Evolutionary conservation across 768 basidiomycete species (phyloP), one percentile per base, ranked within the genome.

Genomic region (Pulveroboletus frians): DNA sequence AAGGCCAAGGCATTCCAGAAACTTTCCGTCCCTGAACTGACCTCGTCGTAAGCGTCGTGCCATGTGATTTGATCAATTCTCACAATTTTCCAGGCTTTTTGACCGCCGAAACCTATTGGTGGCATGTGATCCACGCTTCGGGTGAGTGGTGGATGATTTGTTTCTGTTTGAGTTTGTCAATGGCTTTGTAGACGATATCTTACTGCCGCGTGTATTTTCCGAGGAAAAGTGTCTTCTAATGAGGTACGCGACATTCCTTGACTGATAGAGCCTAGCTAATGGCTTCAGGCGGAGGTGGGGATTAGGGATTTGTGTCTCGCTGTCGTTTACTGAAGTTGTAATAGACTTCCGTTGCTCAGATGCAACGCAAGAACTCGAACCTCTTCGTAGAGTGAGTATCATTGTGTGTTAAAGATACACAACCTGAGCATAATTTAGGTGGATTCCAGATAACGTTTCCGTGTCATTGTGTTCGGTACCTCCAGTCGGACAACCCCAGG

Each of bases 401-500:
- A 5, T 5, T 23, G 42, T 26, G 7, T 31, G 39, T 9, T 10
- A 13, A 47, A 30, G 11, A 40, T 31, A 17, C 32, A 40, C 21
- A 39, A 30, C 15, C 40, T 56, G 27, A 59, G 36, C 37, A 4
- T 23, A 31, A 44, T 44, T 29, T 45, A 88, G 85, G 58, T 91
- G 90, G 91, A 91, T 92, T 56, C 90, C 90, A 7, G 91, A 92
- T 67, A 92, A 92, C 54, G 84, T 92, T 9, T 92, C 89, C 0
- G 82, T 90, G 15, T 86, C 88, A 0, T 68, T 92, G 42, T 88
- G 89, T 52, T 83, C 84, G 3, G 85, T 91, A 1, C 88, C 90
- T 5, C 90, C 90, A 23, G 84, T 89, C 10, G 90, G 88, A 26
- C 82, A 89, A 57, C 75, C 76, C 48, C 78, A 82, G 71, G 84